phyloP scores from a whole-genome alignment of 2,329 filamentous ascomycete species.

The Exophiala sp. region DNA sequence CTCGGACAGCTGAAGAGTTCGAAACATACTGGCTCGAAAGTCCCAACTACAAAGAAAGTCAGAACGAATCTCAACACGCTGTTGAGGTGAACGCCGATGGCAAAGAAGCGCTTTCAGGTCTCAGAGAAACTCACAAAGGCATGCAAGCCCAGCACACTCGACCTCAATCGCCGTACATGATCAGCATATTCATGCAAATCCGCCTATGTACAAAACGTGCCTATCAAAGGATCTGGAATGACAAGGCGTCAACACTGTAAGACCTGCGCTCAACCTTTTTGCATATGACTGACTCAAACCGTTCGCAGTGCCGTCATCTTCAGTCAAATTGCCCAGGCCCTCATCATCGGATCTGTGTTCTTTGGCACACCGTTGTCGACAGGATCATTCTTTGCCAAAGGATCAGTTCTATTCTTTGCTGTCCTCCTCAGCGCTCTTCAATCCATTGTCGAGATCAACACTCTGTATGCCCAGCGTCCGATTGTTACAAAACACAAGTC shows the following conservation, averaged over 20 bases:
- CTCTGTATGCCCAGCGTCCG: slow-evolving; percentile 59
- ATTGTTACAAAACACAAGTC: slow-evolving; percentile 58
- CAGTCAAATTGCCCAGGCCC: slow-evolving; percentile 58
- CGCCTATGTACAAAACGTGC: slow-evolving; percentile 56
- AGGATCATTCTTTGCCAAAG: slow-evolving; percentile 60
- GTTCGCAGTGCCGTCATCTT: slow-evolving; percentile 50
- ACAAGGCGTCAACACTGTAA: slow-evolving; percentile 54
- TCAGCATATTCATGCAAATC: slow-evolving; percentile 54
- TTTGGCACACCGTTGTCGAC: slow-evolving; percentile 60
- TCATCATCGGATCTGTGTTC: slow-evolving; percentile 65
- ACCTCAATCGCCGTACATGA: slow-evolving; percentile 57
- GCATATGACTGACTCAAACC: not conserved
- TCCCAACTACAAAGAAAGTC: slow-evolving; percentile 53
- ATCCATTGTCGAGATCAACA: slow-evolving; percentile 65
- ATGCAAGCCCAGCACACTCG: slow-evolving; percentile 48
- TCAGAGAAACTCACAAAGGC: slow-evolving; percentile 49
- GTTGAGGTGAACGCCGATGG: slow-evolving; percentile 54
- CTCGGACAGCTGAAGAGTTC: slow-evolving; percentile 59
- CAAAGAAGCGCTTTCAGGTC: slow-evolving; percentile 51
- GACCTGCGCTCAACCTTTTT: slow-evolving; percentile 39
- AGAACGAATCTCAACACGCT: slow-evolving; percentile 50
- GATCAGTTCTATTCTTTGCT: slow-evolving; percentile 62
- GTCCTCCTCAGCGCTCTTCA: slow-evolving; percentile 60
- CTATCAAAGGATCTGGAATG: slow-evolving; percentile 64
- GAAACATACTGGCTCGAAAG: slow-evolving; percentile 56